phyloP scores from a whole-genome alignment of 495 filamentous ascomycete genomes.

The Penicillium arizonense region DNA sequence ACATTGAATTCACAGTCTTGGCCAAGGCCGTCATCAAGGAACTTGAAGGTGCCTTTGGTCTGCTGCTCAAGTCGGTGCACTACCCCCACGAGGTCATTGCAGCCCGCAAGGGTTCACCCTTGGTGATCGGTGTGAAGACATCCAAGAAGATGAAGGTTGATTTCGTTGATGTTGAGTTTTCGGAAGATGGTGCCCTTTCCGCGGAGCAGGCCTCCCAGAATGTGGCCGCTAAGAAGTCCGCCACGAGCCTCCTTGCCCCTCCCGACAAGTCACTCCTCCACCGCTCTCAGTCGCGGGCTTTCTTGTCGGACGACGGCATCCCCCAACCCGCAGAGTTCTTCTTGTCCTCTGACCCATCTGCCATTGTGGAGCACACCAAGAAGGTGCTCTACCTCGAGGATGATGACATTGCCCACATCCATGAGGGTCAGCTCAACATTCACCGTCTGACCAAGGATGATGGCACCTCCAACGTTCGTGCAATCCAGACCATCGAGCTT shows the following conservation, averaged over 20 bases:
- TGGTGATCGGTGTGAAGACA: constrained; percentile 93
- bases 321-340: constrained; percentile 99
- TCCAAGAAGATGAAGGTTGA: constrained; percentile 99
- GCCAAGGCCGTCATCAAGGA: constrained; percentile 98
- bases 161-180: constrained; percentile 97
- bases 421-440: constrained; percentile 97
- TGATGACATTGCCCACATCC: constrained; percentile 98
- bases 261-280: constrained; percentile 97
- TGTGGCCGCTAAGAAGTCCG: constrained; percentile 89
- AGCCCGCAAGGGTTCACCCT: constrained; percentile 93
- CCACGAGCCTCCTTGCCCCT: constrained; percentile 75
- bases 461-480: constrained; percentile 92
- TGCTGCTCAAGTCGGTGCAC: constrained; percentile 96
- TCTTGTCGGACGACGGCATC: constrained; percentile 95
- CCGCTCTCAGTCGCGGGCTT: constrained; percentile 95
- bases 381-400: constrained; percentile 99
- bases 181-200: constrained; percentile 80
- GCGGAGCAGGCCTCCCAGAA: constrained; percentile 96
- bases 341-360: constrained; percentile 95
- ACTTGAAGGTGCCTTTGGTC: constrained; percentile 94
- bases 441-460: constrained; percentile 96
- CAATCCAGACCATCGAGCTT: constrained; percentile 96
- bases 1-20: constrained; percentile 91
- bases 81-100: constrained; percentile 98
- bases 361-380: constrained; percentile 99